Evolutionary conservation across 352 stramenopile genomes (phyloP).

Genomic region (Phytopythium cucurbitacearum): DNA sequence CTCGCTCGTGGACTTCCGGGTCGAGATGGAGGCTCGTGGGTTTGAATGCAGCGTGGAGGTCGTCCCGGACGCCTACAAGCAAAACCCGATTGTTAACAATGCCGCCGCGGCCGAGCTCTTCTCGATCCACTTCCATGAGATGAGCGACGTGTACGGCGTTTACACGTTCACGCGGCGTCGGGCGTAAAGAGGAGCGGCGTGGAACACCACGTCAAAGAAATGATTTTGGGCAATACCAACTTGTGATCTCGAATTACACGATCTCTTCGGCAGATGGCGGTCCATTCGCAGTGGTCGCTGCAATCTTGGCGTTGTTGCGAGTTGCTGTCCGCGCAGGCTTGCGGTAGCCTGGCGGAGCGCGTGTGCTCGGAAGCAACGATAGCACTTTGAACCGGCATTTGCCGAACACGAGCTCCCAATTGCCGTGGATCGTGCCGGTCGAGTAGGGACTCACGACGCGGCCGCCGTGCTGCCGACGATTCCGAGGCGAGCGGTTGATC

Average conservation of each 20-base stretch:
- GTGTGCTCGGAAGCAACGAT: conserved; percentile 55
- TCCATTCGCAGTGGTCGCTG: background rate
- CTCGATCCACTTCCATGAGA: conserved; percentile 87
- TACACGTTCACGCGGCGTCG: conserved; percentile 71
- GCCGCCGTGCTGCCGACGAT: conserved; percentile 40
- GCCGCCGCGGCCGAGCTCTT: conserved; percentile 70
- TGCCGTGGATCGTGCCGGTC: conserved; percentile 53
- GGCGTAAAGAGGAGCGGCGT: conserved; percentile 6
- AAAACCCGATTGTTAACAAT: conserved; percentile 73
- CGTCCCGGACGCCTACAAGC: conserved; percentile 80
- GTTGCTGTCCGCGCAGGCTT: background rate
- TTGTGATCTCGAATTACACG: background rate
- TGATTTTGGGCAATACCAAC: background rate
- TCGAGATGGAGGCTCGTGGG: conserved; percentile 62
- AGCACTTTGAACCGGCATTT: conserved; percentile 52
- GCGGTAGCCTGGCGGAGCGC: conserved; percentile 9
- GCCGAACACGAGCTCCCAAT: conserved; percentile 81
- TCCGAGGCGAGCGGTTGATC: conserved; percentile 64
- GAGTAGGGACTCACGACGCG: conserved; percentile 61
- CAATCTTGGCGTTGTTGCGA: background rate
- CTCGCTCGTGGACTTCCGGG: conserved; percentile 80
- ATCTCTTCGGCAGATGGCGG: conserved; percentile 3
- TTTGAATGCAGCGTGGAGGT: conserved; percentile 61
- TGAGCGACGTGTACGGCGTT: conserved; percentile 86
- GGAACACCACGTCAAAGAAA: background rate